Evolutionary conservation across 345 rosid species (phyloP).

Genomic region (Combretum micranthum): DNA sequence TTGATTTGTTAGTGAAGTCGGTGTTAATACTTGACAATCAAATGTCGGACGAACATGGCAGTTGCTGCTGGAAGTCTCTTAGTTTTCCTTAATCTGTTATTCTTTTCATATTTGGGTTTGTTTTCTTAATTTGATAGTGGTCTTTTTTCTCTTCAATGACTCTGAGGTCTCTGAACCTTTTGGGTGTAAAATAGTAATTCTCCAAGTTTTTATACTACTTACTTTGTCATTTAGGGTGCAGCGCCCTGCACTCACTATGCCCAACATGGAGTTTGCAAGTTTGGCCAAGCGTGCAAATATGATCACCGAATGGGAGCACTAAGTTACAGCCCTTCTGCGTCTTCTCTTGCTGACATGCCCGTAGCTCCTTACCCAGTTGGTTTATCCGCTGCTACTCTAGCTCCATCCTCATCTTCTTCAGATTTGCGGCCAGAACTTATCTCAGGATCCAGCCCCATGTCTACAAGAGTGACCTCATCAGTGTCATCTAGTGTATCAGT

Average conservation of each 20-base stretch:
- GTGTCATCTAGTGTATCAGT: constrained; percentile 9
- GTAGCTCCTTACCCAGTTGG: constrained; percentile 73
- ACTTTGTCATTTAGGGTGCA: constrained; percentile 42
- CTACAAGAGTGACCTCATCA: constrained; percentile 7
- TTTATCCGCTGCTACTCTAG: constrained; percentile 52
- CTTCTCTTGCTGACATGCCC: constrained; percentile 75
- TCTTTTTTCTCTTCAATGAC: not conserved
- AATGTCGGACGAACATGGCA: no score
- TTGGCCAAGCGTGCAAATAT: constrained; percentile 67
- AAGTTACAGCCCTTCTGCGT: constrained; percentile 78
- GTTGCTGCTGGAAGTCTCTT: no score
- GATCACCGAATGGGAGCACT: constrained; percentile 65
- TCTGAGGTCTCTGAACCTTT: not conserved
- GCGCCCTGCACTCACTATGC: constrained; percentile 52
- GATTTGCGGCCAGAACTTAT: constrained; percentile 55
- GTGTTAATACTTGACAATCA: no score
- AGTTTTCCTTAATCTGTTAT: no score
- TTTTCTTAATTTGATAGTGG: no score
- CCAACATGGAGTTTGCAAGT: constrained; percentile 62
- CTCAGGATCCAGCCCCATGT: constrained; percentile 34
- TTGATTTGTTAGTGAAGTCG: no score
- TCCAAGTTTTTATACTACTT: not conserved
- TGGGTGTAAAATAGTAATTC: not conserved
- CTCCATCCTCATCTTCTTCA: constrained; percentile 70
- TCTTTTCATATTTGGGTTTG: no score